Evolutionary conservation across 2,329 filamentous ascomycete species (phyloP).

Genomic region (Tricladium varicosporioides): DNA sequence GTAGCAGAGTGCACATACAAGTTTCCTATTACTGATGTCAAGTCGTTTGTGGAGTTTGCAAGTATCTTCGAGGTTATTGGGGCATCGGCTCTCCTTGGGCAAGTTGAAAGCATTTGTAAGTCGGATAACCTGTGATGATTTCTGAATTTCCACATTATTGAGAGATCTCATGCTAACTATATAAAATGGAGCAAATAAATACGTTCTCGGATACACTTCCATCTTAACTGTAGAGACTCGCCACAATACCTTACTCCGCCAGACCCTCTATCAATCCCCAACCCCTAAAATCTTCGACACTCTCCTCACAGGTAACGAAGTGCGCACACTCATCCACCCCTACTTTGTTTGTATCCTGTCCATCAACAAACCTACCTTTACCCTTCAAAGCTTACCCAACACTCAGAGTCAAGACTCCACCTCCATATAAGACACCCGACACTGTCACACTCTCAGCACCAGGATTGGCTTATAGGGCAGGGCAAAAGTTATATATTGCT

Average conservation of each 20-base stretch:
- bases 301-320: slow-evolving; percentile 53
- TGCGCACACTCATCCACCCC: slow-evolving; percentile 59
- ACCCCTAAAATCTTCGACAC: slow-evolving; percentile 58
- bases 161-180: neutral
- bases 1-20: neutral
- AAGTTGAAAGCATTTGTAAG: too few relatives aligned
- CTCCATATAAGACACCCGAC: neutral
- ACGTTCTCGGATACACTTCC: neutral
- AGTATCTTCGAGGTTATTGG: neutral
- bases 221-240: neutral
- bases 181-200: neutral
- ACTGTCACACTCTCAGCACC: neutral
- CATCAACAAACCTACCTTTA: neutral
- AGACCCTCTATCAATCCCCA: slow-evolving; percentile 44
- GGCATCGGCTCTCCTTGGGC: neutral
- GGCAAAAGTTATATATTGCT: neutral
- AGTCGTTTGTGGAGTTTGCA: neutral
- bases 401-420: neutral
- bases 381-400: neutral
- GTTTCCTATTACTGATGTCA: neutral
- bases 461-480: neutral
- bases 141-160: too few relatives aligned
- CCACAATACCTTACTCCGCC: slow-evolving; percentile 41
- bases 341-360: slow-evolving; percentile 46
- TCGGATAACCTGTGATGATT: too few relatives aligned